Conservation (phyloP, 176 grass and related monocot genomes). For the Carex cristatella region DNA sequence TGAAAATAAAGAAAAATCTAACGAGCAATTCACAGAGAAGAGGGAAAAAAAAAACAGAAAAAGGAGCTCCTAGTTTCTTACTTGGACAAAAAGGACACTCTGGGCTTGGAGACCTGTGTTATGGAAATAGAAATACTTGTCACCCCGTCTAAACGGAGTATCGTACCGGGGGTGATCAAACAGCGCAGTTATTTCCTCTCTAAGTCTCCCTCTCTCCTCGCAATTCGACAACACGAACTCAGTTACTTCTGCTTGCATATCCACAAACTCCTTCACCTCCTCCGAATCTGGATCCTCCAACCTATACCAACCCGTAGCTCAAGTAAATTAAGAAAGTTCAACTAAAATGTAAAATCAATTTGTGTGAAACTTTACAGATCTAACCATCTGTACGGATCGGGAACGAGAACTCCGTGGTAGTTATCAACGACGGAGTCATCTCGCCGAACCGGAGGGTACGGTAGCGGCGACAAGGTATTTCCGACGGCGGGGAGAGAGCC, state of each 20-base stretch:
- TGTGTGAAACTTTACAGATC: not conserved
- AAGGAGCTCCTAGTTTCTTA: not conserved
- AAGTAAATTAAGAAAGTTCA: not conserved
- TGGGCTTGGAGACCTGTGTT: constrained; percentile 91
- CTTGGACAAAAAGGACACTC: constrained; percentile 86
- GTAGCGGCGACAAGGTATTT: constrained; percentile 22
- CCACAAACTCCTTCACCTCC: constrained; percentile 83
- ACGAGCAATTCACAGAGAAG: not conserved
- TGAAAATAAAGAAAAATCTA: not conserved
- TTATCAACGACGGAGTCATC: constrained; percentile 52
- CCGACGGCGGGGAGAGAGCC: constrained; percentile 30
- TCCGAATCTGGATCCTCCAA: constrained; percentile 92
- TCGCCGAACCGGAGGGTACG: constrained; percentile 52
- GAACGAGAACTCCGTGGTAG: constrained; percentile 55
- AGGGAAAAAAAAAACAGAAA: not conserved
- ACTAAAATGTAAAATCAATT: not conserved
- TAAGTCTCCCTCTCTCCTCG: constrained; percentile 51
- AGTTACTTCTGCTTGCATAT: constrained; percentile 46
- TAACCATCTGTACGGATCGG: constrained; percentile 86
- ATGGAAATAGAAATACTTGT: constrained; percentile 76
- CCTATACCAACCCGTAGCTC: constrained; percentile 27
- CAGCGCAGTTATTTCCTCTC: constrained; percentile 43
- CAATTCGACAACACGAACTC: constrained; percentile 53
- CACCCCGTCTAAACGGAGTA: constrained; percentile 65
- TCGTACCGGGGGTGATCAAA: constrained; percentile 76